These are phyloP conservation scores for Candida taoyuanica DNA, from an alignment of 805 yeast species.

Conservation along the genomic window DNA sequence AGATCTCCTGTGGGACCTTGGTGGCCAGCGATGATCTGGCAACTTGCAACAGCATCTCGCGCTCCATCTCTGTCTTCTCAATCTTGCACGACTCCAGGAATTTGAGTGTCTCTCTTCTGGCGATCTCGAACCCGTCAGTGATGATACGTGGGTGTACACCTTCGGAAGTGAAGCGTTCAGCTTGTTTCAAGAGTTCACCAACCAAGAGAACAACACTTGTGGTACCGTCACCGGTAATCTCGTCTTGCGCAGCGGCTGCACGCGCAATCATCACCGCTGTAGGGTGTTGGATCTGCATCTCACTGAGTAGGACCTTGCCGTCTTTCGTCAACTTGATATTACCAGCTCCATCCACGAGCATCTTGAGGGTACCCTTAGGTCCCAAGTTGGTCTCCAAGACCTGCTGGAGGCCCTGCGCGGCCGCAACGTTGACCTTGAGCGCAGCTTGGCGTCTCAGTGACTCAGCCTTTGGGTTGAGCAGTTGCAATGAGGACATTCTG, in stretches of 20 bases:
- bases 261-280: constrained; percentile 90
- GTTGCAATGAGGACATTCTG: constrained; percentile 69
- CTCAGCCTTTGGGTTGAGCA: constrained; percentile 96
- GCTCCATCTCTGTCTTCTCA: constrained; percentile 48
- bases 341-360: constrained; percentile 96
- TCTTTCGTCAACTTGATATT: constrained; percentile 93
- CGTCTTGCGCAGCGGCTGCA: constrained; percentile 98
- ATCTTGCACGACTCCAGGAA: constrained; percentile 65
- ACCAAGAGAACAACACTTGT: constrained; percentile 92
- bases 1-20: constrained; percentile 72
- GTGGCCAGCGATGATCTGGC: constrained; percentile 88
- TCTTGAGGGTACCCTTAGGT: constrained; percentile 94
- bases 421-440: constrained; percentile 87
- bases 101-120: constrained; percentile 69
- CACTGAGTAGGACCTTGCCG: constrained; percentile 88
- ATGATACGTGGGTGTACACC: constrained; percentile 95
- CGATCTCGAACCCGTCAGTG: constrained; percentile 92
- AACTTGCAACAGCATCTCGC: constrained; percentile 87
- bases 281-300: constrained; percentile 95
- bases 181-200: constrained; percentile 92
- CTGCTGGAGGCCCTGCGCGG: constrained; percentile 95
- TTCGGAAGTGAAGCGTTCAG: constrained; percentile 84
- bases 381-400: constrained; percentile 91
- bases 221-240: constrained; percentile 98
- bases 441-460: constrained; percentile 95